A percentile compares a stretch with the other conserved stretches of the same genome.
phyloP scores from a whole-genome alignment of 2,329 filamentous ascomycete genomes.

The Zasmidium cellare region DNA sequence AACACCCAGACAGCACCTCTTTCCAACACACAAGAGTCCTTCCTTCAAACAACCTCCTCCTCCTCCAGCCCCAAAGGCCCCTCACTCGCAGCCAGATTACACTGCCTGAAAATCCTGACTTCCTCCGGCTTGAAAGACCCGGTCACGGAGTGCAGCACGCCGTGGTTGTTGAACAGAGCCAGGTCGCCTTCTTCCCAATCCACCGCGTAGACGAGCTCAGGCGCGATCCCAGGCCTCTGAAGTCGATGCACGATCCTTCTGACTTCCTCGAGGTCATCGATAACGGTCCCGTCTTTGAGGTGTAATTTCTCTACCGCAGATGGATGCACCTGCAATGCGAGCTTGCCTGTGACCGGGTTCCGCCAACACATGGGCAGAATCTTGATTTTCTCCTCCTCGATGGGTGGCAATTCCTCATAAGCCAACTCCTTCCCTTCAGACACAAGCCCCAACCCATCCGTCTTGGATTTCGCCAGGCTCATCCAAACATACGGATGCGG shows the following conservation, averaged over 20 bases:
- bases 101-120: conserved; percentile 73
- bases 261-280: conserved; percentile 68
- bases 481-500: conserved; percentile 84
- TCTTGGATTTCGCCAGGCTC: conserved; percentile 64
- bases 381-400: conserved; percentile 68
- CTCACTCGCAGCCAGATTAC: conserved; percentile 70
- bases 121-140: conserved; percentile 73
- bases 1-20: neutral
- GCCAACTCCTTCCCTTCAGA: conserved; percentile 66
- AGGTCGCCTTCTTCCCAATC: conserved; percentile 77
- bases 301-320: conserved; percentile 70
- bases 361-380: conserved; percentile 75
- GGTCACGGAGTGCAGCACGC: conserved; percentile 72
- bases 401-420: conserved; percentile 59
- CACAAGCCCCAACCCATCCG: conserved; percentile 70
- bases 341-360: conserved; percentile 68
- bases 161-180: conserved; percentile 77
- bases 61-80: conserved; percentile 53
- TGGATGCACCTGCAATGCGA: conserved; percentile 74
- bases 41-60: neutral
- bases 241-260: conserved; percentile 69
- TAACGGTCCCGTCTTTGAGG: conserved; percentile 62
- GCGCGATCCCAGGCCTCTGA: conserved; percentile 71
- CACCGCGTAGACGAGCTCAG: conserved; percentile 67
- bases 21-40: neutral